Percentiles rank a stretch among this genome's conserved stretches.
These are phyloP conservation scores for Acacia concinna DNA, from an alignment of 331 rosid species.

Conservation along the genomic window DNA sequence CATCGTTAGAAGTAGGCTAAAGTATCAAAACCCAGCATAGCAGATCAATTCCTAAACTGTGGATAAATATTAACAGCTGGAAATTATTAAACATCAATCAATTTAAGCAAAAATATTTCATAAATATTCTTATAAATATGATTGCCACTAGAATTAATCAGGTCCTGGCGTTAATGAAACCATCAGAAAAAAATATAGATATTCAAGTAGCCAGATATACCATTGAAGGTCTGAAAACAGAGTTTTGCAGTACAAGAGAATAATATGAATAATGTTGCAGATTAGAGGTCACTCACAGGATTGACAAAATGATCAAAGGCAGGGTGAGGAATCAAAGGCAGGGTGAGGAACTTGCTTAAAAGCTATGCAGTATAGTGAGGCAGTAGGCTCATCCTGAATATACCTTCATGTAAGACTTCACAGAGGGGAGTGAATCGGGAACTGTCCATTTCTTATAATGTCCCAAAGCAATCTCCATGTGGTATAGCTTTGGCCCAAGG, in stretches of 20 bases:
- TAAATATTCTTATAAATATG: conserved; percentile 1
- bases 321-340: background rate
- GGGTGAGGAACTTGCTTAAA: conserved; percentile 7
- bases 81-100: background rate
- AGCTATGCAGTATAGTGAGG: background rate
- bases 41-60: background rate
- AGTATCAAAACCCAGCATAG: background rate
- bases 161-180: background rate
- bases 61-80: conserved; percentile 1
- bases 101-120: background rate
- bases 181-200: background rate
- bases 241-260: background rate
- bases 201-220: background rate
- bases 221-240: background rate
- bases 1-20: conserved; percentile 25
- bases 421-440: conserved; percentile 71
- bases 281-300: background rate
- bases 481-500: conserved; percentile 87
- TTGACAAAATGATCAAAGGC: background rate
- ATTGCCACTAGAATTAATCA: conserved; percentile 8
- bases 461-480: conserved; percentile 85
- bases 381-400: conserved; percentile 24
- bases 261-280: conserved; percentile 1
- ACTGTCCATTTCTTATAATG: conserved; percentile 79
- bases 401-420: conserved; percentile 77